Percentiles rank a stretch among this genome's conserved stretches.
Conservation (phyloP, 116 monocot genomes). For the Thalassia testudinum region DNA sequence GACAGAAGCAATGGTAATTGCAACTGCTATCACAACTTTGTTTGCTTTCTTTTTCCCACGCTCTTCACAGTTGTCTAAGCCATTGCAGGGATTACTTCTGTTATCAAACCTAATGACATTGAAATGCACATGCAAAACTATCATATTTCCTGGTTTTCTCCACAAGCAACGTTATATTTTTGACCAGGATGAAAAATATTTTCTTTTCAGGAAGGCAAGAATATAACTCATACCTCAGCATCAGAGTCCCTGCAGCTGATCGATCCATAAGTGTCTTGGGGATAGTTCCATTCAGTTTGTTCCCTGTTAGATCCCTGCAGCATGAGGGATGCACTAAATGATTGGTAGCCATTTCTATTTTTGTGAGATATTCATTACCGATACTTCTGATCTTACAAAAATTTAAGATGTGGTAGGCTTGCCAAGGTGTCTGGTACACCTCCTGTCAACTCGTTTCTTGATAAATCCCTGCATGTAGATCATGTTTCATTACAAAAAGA, state of each 20-base stretch:
- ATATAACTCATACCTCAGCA: background rate
- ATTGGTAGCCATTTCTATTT: no score
- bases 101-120: no score
- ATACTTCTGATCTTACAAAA: background rate
- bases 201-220: background rate
- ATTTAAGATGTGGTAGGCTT: background rate
- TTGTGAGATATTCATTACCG: no score
- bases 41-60: background rate
- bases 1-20: background rate
- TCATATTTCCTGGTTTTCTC: no score
- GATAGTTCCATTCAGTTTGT: background rate
- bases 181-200: background rate
- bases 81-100: background rate
- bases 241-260: background rate
- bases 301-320: background rate
- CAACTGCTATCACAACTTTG: background rate
- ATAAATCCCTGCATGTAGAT: background rate
- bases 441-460: background rate
- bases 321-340: background rate
- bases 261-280: background rate
- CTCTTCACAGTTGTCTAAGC: background rate
- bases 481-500: background rate
- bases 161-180: background rate
- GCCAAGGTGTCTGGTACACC: background rate
- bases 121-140: no score